phyloP scores from a whole-genome alignment of 371 early-diverging fungal genomes.

The Mortierella sp. region DNA sequence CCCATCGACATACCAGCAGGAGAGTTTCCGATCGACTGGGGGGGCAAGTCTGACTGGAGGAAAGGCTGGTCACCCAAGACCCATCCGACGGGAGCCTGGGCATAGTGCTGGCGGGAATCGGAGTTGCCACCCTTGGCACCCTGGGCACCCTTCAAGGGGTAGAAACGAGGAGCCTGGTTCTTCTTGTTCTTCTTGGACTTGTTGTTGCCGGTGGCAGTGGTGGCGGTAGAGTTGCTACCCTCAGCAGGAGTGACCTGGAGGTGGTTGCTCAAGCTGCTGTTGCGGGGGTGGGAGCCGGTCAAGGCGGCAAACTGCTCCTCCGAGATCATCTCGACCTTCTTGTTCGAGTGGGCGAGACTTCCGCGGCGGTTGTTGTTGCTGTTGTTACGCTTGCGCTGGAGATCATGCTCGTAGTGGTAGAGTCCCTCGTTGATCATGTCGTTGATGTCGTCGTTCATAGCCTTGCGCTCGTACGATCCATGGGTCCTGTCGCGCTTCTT shows the following conservation, averaged over 20 bases:
- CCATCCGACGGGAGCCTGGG: constrained; percentile 93
- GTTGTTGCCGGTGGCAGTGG: constrained; percentile 14
- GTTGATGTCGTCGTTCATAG: constrained; percentile 88
- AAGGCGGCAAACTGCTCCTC: constrained; percentile 75
- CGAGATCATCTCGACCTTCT: constrained; percentile 79
- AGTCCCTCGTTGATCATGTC: constrained; percentile 97
- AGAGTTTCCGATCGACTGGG: constrained; percentile 40
- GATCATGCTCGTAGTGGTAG: constrained; percentile 87
- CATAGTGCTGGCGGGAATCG: constrained; percentile 76
- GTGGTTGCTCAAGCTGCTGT: constrained; percentile 26
- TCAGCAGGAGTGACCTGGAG: neutral
- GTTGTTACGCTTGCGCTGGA: constrained; percentile 64
- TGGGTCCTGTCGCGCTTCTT: constrained; percentile 82
- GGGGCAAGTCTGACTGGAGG: constrained; percentile 49
- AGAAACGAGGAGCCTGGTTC: constrained; percentile 74
- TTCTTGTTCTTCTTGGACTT: constrained; percentile 41
- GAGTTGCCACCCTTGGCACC: constrained; percentile 58
- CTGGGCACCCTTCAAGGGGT: constrained; percentile 72
- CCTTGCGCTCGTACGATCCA: constrained; percentile 83
- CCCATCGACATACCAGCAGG: constrained; percentile 53
- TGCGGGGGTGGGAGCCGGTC: constrained; percentile 53
- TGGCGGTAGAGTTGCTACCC: neutral
- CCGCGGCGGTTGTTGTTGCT: constrained; percentile 41
- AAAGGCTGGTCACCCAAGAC: constrained; percentile 70
- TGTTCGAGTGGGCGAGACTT: constrained; percentile 57